phyloP scores from a whole-genome alignment of 306 rosid genomes.

The Sindora glabra region DNA sequence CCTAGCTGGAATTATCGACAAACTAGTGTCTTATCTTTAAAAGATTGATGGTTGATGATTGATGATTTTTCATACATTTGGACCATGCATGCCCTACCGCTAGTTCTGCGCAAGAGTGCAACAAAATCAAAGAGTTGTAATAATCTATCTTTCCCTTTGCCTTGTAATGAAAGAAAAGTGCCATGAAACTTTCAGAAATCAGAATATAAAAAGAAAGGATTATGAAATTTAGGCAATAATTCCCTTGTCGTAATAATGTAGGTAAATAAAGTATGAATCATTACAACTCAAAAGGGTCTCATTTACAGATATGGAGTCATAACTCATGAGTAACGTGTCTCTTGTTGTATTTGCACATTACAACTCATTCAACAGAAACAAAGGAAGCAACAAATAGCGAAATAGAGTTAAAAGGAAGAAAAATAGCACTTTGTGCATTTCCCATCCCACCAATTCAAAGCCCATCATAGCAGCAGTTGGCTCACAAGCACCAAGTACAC shows the following conservation, averaged over 20 bases:
- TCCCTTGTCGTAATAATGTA: slow-evolving; percentile 5
- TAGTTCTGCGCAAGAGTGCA: background rate
- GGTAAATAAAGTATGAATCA: slow-evolving; percentile 8
- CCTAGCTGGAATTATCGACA: no score
- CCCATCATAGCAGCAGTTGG: background rate
- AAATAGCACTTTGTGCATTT: background rate
- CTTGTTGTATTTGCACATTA: no score
- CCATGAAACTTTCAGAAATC: background rate
- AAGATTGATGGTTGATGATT: no score
- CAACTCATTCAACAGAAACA: no score
- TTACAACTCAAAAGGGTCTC: background rate
- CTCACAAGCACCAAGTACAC: no score
- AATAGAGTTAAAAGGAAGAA: background rate
- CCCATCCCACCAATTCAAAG: background rate
- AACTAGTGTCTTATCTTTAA: no score
- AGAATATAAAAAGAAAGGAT: background rate
- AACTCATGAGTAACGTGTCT: background rate
- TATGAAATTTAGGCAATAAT: slow-evolving; percentile 23
- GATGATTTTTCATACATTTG: no score
- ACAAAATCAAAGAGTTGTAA: background rate
- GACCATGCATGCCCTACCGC: no score
- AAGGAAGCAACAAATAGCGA: no score
- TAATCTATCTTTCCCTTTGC: background rate
- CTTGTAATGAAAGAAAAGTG: slow-evolving; percentile 18
- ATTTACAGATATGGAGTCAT: background rate